Evolutionary conservation across 2,329 filamentous ascomycete genomes (phyloP).

Genomic region (Phaeosphaeriaceae sp.): DNA sequence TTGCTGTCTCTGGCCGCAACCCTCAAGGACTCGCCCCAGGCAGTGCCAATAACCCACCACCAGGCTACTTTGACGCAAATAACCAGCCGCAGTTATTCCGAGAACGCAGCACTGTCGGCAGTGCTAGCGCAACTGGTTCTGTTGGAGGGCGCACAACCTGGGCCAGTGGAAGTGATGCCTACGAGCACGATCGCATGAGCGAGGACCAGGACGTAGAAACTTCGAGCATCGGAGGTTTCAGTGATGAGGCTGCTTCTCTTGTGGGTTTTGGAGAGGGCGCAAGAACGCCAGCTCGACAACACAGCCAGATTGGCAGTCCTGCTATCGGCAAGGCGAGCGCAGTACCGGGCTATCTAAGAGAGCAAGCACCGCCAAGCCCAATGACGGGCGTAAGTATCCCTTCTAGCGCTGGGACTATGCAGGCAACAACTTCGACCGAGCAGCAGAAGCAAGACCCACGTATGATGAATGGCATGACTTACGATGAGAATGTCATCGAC

Average conservation of each 20-base stretch:
- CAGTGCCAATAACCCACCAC: constrained; percentile 40
- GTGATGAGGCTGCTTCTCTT: constrained; percentile 82
- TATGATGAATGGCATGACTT: constrained; percentile 55
- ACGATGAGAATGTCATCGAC: constrained; percentile 51
- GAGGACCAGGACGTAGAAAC: constrained; percentile 66
- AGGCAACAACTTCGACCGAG: constrained; percentile 38
- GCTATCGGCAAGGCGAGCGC: constrained; percentile 62
- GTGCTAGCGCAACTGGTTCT: constrained; percentile 85
- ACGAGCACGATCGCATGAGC: constrained; percentile 72
- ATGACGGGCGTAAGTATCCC: constrained; percentile 39
- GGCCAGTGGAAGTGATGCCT: constrained; percentile 68
- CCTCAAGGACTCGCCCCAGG: constrained; percentile 56
- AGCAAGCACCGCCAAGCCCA: constrained; percentile 38
- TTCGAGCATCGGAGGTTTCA: constrained; percentile 77
- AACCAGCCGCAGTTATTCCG: constrained; percentile 68
- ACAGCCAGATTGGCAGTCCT: constrained; percentile 78
- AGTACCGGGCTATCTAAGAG: constrained; percentile 43
- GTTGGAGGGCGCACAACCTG: constrained; percentile 71
- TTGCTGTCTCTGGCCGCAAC: constrained; percentile 73
- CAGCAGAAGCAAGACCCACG: constrained; percentile 50
- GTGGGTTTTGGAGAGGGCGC: constrained; percentile 95
- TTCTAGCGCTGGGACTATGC: constrained; percentile 37
- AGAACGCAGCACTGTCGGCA: constrained; percentile 88
- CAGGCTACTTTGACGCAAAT: constrained; percentile 81
- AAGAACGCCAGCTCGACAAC: constrained; percentile 56